phyloP scores from a whole-genome alignment of 2,329 filamentous ascomycete genomes.

The Onygenales sp. region DNA sequence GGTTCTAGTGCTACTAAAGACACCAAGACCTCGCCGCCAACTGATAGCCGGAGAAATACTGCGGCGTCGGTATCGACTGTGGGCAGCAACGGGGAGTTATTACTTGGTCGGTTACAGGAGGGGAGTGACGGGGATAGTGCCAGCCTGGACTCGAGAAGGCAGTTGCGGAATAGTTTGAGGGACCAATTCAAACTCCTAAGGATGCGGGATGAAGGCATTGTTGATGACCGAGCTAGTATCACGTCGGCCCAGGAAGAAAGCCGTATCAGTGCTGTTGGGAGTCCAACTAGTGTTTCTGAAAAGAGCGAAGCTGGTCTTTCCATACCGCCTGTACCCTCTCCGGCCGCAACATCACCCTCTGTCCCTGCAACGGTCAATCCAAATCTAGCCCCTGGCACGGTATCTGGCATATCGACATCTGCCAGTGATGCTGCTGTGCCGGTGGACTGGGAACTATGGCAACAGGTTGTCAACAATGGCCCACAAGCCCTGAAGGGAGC shows the following conservation, averaged over 20 bases:
- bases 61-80: slow-evolving; percentile 70
- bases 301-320: slow-evolving; percentile 35
- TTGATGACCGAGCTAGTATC: slow-evolving; percentile 47
- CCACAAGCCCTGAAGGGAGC: slow-evolving; percentile 79
- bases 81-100: slow-evolving; percentile 72
- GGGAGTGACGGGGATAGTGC: slow-evolving; percentile 45
- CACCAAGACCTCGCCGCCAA: slow-evolving; percentile 47
- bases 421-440: slow-evolving; percentile 54
- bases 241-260: slow-evolving; percentile 34
- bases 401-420: slow-evolving; percentile 66
- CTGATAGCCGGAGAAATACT: slow-evolving; percentile 56
- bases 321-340: slow-evolving; percentile 10
- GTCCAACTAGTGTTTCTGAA: slow-evolving; percentile 38
- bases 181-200: slow-evolving; percentile 71
- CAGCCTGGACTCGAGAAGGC: slow-evolving; percentile 37
- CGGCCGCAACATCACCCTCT: slow-evolving; percentile 17
- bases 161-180: slow-evolving; percentile 56
- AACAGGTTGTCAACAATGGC: slow-evolving; percentile 88
- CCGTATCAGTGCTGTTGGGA: slow-evolving; percentile 34
- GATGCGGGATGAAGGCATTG: slow-evolving; percentile 61
- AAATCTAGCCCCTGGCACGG: slow-evolving; percentile 72
- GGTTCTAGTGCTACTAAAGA: slow-evolving; percentile 49
- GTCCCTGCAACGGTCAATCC: slow-evolving; percentile 58
- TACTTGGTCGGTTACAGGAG: slow-evolving; percentile 67
- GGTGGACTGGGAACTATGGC: slow-evolving; percentile 99